These are phyloP conservation scores for Citrus hindsii DNA, from an alignment of 345 rosid species.

Conservation along the genomic window DNA sequence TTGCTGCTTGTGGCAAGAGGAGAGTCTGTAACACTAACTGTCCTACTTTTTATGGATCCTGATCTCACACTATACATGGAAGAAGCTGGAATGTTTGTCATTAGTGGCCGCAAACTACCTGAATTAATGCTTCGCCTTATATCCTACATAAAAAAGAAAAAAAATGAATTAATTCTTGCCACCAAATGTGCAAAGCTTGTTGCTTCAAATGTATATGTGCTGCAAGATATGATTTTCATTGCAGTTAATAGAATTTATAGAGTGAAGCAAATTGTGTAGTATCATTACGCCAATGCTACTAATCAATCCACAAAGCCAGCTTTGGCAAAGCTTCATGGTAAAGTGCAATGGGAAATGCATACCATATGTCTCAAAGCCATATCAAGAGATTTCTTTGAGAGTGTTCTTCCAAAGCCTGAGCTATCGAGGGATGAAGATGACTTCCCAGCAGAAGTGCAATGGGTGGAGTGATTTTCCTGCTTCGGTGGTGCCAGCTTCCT, in stretches of 20 bases:
- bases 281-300: no score
- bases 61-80: constrained; percentile 75
- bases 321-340: not conserved
- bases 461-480: constrained; percentile 32
- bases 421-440: constrained; percentile 50
- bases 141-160: constrained; percentile 41
- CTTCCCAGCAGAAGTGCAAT: constrained; percentile 35
- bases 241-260: constrained; percentile 15
- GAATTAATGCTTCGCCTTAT: constrained; percentile 60
- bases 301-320: not conserved
- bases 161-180: not conserved
- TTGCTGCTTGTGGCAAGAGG: constrained; percentile 79
- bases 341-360: constrained; percentile 5
- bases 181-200: not conserved
- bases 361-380: constrained; percentile 96
- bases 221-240: not conserved
- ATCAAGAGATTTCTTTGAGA: constrained; percentile 79
- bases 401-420: constrained; percentile 69
- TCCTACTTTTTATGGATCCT: constrained; percentile 48
- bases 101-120: constrained; percentile 61
- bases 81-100: constrained; percentile 72
- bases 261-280: not conserved
- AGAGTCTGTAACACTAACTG: constrained; percentile 59
- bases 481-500: constrained; percentile 75
- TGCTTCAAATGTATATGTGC: not conserved